Evolutionary conservation across 2,329 filamentous ascomycete genomes (phyloP).

Genomic region (Curvularia sp.): DNA sequence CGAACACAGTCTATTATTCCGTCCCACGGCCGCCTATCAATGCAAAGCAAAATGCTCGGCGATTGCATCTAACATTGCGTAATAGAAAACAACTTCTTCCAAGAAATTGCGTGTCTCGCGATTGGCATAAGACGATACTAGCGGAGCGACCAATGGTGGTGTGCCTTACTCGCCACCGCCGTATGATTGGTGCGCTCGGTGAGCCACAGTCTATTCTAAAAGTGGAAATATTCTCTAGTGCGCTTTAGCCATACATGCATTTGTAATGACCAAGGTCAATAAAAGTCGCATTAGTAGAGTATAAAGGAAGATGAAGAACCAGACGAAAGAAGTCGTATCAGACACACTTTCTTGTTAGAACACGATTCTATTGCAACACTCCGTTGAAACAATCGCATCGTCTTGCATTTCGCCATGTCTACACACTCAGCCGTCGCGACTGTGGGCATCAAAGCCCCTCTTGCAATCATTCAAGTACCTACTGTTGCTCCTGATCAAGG

Average conservation of each 20-base stretch:
- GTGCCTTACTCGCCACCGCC: background rate
- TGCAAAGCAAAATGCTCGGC: background rate
- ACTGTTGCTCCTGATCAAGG: conserved; percentile 46
- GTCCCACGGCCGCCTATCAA: too few species aligned
- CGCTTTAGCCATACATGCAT: background rate
- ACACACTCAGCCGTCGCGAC: conserved; percentile 54
- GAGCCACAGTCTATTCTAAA: background rate
- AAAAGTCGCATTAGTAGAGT: background rate
- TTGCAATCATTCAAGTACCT: conserved; percentile 47
- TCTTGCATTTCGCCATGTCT: conserved; percentile 22
- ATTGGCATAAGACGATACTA: background rate
- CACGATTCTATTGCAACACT: background rate
- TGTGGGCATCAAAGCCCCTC: conserved; percentile 45
- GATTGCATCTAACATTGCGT: background rate
- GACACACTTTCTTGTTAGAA: background rate
- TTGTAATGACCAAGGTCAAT: conserved; percentile 5
- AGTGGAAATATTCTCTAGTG: conserved; percentile 18
- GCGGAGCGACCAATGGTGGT: background rate
- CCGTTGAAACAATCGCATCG: background rate
- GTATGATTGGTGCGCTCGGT: background rate
- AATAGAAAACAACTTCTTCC: too few species aligned
- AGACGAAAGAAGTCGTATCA: background rate
- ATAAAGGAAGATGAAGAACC: background rate
- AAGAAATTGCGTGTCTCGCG: too few species aligned
- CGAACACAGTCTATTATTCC: too few species aligned